Percentiles rank a stretch among this genome's conserved stretches.
Evolutionary conservation across 345 rosid genomes (phyloP).

Genomic region (Eucalyptus pauciflora): DNA sequence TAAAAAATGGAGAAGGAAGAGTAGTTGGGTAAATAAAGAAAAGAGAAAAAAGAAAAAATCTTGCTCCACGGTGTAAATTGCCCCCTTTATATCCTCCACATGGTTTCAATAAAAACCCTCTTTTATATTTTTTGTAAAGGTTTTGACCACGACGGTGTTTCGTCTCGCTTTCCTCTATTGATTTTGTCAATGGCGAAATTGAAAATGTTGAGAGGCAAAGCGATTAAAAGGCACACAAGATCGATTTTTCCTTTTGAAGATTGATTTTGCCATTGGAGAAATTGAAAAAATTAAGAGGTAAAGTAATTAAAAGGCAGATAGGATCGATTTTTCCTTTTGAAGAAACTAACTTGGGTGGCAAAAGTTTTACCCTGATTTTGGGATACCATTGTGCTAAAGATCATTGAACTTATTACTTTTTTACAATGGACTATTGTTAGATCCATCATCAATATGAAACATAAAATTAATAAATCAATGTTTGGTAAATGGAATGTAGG

Average conservation of each 20-base stretch:
- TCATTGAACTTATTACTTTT: too few species aligned
- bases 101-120: background rate
- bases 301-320: too few species aligned
- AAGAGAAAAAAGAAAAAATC: fast-evolving
- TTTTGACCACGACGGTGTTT: fast-evolving
- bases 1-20: background rate
- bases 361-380: background rate
- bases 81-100: background rate
- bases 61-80: background rate
- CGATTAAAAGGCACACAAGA: background rate
- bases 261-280: background rate
- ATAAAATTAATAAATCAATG: too few species aligned
- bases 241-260: too few species aligned
- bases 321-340: background rate
- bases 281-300: background rate
- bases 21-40: background rate
- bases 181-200: background rate
- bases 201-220: background rate
- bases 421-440: background rate
- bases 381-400: background rate
- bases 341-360: background rate
- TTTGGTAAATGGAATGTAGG: background rate
- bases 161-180: background rate
- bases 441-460: background rate
- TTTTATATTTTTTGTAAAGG: background rate